A percentile compares a stretch with the other conserved stretches of the same genome.
Evolutionary conservation across 2,329 filamentous ascomycete genomes (phyloP).

Genomic region (Aspergillus hiratsukae): DNA sequence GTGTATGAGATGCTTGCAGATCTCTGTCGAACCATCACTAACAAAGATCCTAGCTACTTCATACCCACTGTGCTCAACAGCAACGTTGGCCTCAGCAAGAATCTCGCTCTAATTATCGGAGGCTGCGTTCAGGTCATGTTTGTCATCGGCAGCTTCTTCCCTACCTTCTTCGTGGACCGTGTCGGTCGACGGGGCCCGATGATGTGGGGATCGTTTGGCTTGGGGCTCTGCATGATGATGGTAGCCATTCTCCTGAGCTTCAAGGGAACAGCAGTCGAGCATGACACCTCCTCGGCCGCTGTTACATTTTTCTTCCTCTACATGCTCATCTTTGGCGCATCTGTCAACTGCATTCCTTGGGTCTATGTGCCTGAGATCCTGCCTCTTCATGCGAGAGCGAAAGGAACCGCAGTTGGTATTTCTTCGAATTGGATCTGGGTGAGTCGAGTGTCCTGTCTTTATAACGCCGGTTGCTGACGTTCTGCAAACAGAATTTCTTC

Average conservation of each 20-base stretch:
- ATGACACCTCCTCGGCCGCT: constrained; percentile 40
- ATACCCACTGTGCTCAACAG: too few relatives aligned
- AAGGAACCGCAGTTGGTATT: constrained; percentile 40
- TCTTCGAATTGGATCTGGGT: constrained; percentile 46
- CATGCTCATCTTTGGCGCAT: constrained; percentile 42
- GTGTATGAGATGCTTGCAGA: too few relatives aligned
- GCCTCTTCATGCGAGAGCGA: constrained; percentile 47
- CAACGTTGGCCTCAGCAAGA: too few relatives aligned
- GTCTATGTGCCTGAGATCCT: constrained; percentile 49
- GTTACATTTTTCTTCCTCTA: constrained; percentile 48
- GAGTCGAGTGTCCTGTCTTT: background rate
- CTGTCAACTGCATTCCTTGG: constrained; percentile 48
- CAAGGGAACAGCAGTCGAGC: constrained; percentile 19
- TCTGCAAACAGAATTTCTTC: constrained; percentile 39
- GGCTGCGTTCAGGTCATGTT: constrained; percentile 27
- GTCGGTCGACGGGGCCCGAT: constrained; percentile 38
- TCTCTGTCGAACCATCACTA: too few relatives aligned
- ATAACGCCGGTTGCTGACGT: background rate
- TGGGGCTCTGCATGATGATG: too few relatives aligned
- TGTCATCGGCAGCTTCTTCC: constrained; percentile 36
- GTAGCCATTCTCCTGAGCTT: too few relatives aligned
- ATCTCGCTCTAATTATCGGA: constrained; percentile 11
- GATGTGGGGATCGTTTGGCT: constrained; percentile 18
- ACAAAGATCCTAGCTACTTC: too few relatives aligned
- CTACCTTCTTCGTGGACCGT: constrained; percentile 45